These are phyloP conservation scores for Odontarrhena argentea DNA, from an alignment of 345 rosid genomes.

Conservation along the genomic window DNA sequence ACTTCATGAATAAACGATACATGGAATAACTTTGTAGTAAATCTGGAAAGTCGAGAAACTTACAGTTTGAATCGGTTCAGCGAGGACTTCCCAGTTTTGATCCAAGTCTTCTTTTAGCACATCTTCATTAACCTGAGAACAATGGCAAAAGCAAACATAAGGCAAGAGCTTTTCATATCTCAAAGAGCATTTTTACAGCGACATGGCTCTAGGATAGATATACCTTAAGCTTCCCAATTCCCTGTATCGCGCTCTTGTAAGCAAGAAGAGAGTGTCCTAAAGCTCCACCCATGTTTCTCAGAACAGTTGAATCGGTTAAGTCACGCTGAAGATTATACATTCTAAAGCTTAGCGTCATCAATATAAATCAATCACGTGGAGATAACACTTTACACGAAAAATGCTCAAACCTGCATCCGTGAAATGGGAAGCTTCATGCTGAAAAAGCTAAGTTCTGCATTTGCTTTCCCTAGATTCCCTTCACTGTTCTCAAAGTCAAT, in stretches of 20 bases:
- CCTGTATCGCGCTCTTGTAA: conserved; percentile 85
- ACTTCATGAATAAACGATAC: background rate
- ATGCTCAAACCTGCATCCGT: conserved; percentile 77
- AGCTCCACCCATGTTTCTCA: conserved; percentile 94
- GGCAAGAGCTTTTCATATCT: too few species aligned
- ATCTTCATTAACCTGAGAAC: conserved; percentile 70
- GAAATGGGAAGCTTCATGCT: conserved; percentile 87
- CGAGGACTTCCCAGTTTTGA: conserved; percentile 92
- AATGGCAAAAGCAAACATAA: too few species aligned
- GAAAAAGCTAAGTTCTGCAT: conserved; percentile 65
- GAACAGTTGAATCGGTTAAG: conserved; percentile 90
- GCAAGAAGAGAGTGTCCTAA: conserved; percentile 95
- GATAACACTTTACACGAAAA: background rate
- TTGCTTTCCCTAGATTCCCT: conserved; percentile 95
- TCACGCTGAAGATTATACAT: conserved; percentile 63
- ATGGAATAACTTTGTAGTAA: background rate
- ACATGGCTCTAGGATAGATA: background rate
- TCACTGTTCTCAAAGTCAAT: conserved; percentile 95
- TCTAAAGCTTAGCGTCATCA: conserved; percentile 4
- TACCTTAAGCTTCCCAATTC: conserved; percentile 91
- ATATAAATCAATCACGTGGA: background rate
- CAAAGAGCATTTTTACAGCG: too few species aligned
- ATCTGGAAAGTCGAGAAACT: conserved; percentile 22
- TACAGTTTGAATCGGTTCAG: conserved; percentile 96
- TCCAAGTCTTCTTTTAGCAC: conserved; percentile 76